phyloP scores from a whole-genome alignment of 2,329 filamentous ascomycete species.

The Chaetomium strumarium region DNA sequence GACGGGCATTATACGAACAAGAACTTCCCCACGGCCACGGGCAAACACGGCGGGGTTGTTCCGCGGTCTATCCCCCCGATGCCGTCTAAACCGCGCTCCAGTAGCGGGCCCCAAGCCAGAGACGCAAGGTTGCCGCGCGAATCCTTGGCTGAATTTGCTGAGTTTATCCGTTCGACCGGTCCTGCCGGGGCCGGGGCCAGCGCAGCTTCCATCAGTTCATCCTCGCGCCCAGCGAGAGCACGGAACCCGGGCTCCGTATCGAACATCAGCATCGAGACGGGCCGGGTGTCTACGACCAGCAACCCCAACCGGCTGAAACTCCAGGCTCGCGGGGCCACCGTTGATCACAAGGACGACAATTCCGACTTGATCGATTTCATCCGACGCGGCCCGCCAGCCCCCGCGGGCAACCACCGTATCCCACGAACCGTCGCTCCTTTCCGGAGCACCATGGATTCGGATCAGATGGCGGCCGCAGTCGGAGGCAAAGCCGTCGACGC shows the following conservation, averaged over 20 bases:
- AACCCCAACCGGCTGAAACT: constrained; percentile 45
- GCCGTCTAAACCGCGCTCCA: constrained; percentile 30
- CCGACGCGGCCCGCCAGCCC: constrained; percentile 69
- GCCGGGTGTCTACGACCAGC: constrained; percentile 33
- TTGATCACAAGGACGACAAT: constrained; percentile 59
- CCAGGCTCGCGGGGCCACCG: constrained; percentile 65
- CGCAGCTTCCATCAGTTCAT: constrained; percentile 26
- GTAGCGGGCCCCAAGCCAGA: constrained; percentile 45
- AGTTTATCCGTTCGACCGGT: constrained; percentile 83
- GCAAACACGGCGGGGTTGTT: constrained; percentile 27
- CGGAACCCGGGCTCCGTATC: constrained; percentile 31
- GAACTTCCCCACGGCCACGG: constrained; percentile 18
- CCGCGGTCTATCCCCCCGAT: constrained; percentile 31
- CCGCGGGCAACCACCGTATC: constrained; percentile 60
- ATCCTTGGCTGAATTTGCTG: constrained; percentile 75
- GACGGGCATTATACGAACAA: constrained; percentile 22
- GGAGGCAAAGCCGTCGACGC: constrained; percentile 54
- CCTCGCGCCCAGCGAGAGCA: constrained; percentile 20
- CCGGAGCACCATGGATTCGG: constrained; percentile 77
- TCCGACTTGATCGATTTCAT: constrained; percentile 95
- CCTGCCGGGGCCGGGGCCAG: constrained; percentile 50
- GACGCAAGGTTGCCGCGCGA: constrained; percentile 68
- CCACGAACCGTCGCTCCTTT: constrained; percentile 81
- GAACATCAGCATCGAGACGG: constrained; percentile 36
- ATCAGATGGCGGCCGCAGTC: constrained; percentile 56